Evolutionary conservation across 2,329 filamentous ascomycete species (phyloP), one percentile per base, ranked within the genome.

Genomic region (Graphiopsis chlorocephala): DNA sequence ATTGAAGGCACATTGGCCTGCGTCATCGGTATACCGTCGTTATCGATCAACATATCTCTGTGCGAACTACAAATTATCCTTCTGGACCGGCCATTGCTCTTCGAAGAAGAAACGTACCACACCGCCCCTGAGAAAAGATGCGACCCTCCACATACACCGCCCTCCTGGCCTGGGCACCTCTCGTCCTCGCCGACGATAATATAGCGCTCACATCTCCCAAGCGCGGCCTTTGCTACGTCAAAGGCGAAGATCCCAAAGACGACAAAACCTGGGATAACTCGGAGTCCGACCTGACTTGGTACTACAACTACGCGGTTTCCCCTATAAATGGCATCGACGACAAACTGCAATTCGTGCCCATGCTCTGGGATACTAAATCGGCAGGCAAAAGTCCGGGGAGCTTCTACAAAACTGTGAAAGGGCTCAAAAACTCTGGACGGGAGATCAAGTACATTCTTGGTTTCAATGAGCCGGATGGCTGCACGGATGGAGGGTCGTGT

Each of bases 401-500:
- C 0, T 93, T 93, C 75, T 81, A 88, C 47, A 77, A 83, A 63
- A 79, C 82, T 1, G 85, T 94, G 45, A 83, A 81, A 70, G 68
- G 70, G 1, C 80, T 88, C 60, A 82, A 91, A 63, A 70, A 79
- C 53, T 70, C 76, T 45, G 80, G 80, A 42, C 82, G 79, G 68
- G 87, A 88, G 68, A 86, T 93, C 72, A 83, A 80, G 14, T 85
- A 91, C 71, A 85, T 91, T 2, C 80, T 94, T n/a, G 84, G 81
- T 29, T 93, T 93, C 81, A 94, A 95, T 77, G 91, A 95, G 74
- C 91, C 91, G 0, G 90, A 94, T 72, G 86, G 84, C 17, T 75
- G 79, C 2, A 71, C 73, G 1, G 83, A 80, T 10, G 89, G 89
- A 47, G 91, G 91, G 3, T 89, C 85, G 68, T 80, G 85, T 68